These are phyloP conservation scores for Paraconiothyrium brasiliense DNA, from an alignment of 2,329 filamentous ascomycete genomes.

Conservation along the genomic window DNA sequence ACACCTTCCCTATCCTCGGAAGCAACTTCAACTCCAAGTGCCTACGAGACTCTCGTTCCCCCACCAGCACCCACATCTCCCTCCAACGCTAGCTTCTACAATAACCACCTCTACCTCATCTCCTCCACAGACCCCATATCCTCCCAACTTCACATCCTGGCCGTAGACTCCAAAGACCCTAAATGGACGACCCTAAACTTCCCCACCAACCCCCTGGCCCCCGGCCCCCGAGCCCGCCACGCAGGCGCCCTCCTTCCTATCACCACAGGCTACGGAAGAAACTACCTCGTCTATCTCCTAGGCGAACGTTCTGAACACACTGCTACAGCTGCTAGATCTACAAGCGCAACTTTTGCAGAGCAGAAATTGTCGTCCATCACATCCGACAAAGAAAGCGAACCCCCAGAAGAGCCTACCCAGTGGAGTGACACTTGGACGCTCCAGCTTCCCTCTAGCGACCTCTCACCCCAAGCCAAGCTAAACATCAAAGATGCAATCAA, in stretches of 20 bases:
- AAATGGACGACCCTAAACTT: slow-evolving; percentile 54
- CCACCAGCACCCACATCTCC: slow-evolving; percentile 38
- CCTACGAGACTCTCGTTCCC: slow-evolving; percentile 29
- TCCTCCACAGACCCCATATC: slow-evolving; percentile 45
- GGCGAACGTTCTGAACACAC: slow-evolving; percentile 36
- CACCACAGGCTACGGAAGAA: slow-evolving; percentile 55
- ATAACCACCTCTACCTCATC: slow-evolving; percentile 53
- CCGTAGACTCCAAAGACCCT: slow-evolving; percentile 20
- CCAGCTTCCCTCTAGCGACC: slow-evolving; percentile 52
- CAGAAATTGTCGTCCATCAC: not conserved
- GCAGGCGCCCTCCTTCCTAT: slow-evolving; percentile 53
- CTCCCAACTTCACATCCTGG: slow-evolving; percentile 40
- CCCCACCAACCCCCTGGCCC: slow-evolving; percentile 54
- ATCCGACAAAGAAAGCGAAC: slow-evolving; percentile 4
- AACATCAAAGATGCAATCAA: slow-evolving; percentile 45
- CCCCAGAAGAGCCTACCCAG: slow-evolving; percentile 29
- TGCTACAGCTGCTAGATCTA: slow-evolving; percentile 11
- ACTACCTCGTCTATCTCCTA: slow-evolving; percentile 56
- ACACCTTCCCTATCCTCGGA: slow-evolving; percentile 37
- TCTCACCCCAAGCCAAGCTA: slow-evolving; percentile 34
- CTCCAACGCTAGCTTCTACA: slow-evolving; percentile 46
- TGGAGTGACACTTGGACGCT: slow-evolving; percentile 57
- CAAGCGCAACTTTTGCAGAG: slow-evolving; percentile 4
- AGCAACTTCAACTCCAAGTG: slow-evolving; percentile 37
- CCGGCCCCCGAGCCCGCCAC: slow-evolving; percentile 52